Conservation (phyloP, 352 stramenopile species). For the Phytophthora hibernalis region DNA sequence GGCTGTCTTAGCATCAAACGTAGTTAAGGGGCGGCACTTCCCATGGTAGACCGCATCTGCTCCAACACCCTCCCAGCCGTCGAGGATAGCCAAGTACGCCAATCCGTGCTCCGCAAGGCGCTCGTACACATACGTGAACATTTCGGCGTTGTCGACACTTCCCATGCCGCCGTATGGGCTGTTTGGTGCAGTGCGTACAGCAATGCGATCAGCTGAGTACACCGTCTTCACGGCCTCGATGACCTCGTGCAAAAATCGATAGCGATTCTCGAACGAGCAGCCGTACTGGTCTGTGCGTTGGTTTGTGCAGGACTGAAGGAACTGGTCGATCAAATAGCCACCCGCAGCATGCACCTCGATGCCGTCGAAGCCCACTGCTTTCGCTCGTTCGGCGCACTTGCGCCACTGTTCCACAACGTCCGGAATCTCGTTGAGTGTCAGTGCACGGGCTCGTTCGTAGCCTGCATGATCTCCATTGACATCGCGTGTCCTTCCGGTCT, state of each 20-base stretch:
- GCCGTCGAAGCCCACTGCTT: slow-evolving; percentile 14
- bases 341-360: slow-evolving; percentile 19
- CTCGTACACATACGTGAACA: slow-evolving; percentile 17
- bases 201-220: slow-evolving; percentile 10
- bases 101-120: slow-evolving; percentile 10
- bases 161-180: slow-evolving; percentile 20
- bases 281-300: slow-evolving; percentile 24
- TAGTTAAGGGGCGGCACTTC: slow-evolving; percentile 10
- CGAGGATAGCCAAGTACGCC: slow-evolving; percentile 15
- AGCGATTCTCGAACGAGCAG: slow-evolving; percentile 24
- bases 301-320: slow-evolving; percentile 23
- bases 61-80: neutral
- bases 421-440: slow-evolving; percentile 16
- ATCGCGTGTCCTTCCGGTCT: slow-evolving; percentile 7
- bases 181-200: slow-evolving; percentile 19
- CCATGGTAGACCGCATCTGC: slow-evolving; percentile 10
- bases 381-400: slow-evolving; percentile 12
- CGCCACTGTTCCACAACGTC: slow-evolving; percentile 22
- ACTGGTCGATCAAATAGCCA: slow-evolving; percentile 19
- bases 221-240: slow-evolving; percentile 13
- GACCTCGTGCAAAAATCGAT: slow-evolving; percentile 12
- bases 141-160: slow-evolving; percentile 25
- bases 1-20: slow-evolving; percentile 21
- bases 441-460: slow-evolving; percentile 13
- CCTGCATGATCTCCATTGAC: slow-evolving; percentile 6